phyloP scores from a whole-genome alignment of 345 rosid genomes.

The rapeseed (Brassica napus) region DNA sequence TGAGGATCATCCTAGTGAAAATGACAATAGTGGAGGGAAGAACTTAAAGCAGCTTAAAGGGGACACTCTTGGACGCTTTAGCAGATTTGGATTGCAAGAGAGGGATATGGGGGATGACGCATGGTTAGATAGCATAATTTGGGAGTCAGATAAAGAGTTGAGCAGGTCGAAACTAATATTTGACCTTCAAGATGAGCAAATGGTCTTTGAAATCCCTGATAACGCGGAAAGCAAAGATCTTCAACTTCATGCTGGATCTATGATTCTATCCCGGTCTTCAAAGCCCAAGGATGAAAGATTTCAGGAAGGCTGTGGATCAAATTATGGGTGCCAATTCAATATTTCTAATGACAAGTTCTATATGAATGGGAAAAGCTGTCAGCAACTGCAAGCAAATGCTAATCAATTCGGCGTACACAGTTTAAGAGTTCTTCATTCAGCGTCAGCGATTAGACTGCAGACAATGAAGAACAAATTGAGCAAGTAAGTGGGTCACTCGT shows the following conservation, averaged over 20 bases:
- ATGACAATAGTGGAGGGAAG: constrained; percentile 32
- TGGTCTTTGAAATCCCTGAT: constrained; percentile 86
- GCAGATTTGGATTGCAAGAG: constrained; percentile 56
- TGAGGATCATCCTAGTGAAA: constrained; percentile 36
- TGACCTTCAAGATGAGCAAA: constrained; percentile 92
- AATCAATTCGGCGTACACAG: constrained; percentile 72
- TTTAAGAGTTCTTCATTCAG: constrained; percentile 82
- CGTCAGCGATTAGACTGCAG: constrained; percentile 90
- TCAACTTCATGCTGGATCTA: constrained; percentile 87
- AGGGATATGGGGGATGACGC: constrained; percentile 62
- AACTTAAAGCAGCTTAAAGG: constrained; percentile 45
- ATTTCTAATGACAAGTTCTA: constrained; percentile 94
- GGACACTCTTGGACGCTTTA: constrained; percentile 51
- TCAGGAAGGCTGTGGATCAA: constrained; percentile 53
- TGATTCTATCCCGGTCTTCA: constrained; percentile 64
- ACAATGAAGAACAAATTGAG: constrained; percentile 88
- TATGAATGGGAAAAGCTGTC: constrained; percentile 77
- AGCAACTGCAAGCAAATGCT: constrained; percentile 74
- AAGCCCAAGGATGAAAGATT: constrained; percentile 49
- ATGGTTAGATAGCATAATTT: constrained; percentile 78
- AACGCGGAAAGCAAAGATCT: constrained; percentile 59
- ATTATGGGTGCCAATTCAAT: constrained; percentile 76
- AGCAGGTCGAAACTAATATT: constrained; percentile 74
- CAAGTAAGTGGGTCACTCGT: constrained; percentile 64
- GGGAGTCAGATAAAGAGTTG: constrained; percentile 60